Conservation (phyloP, 495 filamentous ascomycete species). For the Podospora tetraspora region DNA sequence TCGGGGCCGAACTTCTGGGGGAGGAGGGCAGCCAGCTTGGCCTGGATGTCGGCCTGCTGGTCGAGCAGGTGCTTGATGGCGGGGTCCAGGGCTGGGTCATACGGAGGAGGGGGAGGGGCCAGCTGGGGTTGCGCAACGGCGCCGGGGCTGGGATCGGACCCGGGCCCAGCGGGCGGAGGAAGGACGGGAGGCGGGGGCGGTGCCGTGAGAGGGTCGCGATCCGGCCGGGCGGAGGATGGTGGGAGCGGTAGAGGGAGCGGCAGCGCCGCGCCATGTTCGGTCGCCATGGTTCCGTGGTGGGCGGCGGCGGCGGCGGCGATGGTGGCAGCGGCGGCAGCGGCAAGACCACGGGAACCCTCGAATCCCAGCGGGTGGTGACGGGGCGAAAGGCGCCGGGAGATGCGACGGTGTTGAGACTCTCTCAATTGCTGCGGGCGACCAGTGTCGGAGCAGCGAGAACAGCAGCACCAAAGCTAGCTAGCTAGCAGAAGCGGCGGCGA, state of each 20-base stretch:
- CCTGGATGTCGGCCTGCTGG: slow-evolving; percentile 48
- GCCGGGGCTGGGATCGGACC: slow-evolving; percentile 6
- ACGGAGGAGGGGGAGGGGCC: slow-evolving; percentile 13
- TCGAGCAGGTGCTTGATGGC: slow-evolving; percentile 43
- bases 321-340: not conserved
- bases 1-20: slow-evolving; percentile 42
- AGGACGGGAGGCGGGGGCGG: slow-evolving; percentile 18
- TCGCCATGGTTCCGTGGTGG: slow-evolving; percentile 22
- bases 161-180: slow-evolving; percentile 15
- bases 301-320: not conserved
- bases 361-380: slow-evolving; percentile 2
- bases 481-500: slow-evolving; percentile 9
- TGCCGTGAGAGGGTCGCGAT: slow-evolving; percentile 27
- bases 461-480: not conserved
- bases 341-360: not conserved
- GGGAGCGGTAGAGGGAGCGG: slow-evolving; percentile 19
- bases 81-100: slow-evolving; percentile 41
- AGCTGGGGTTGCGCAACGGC: slow-evolving; percentile 11
- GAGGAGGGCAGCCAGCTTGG: slow-evolving; percentile 41
- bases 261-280: slow-evolving; percentile 25
- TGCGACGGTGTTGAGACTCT: not conserved
- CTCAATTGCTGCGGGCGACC: slow-evolving; percentile 16
- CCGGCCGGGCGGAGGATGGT: slow-evolving; percentile 18
- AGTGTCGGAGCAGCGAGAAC: slow-evolving; percentile 14
- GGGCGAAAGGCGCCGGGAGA: not conserved